Evolutionary conservation across 768 basidiomycete genomes (phyloP).

Genomic region (Xerocomus brunneocitrinus): DNA sequence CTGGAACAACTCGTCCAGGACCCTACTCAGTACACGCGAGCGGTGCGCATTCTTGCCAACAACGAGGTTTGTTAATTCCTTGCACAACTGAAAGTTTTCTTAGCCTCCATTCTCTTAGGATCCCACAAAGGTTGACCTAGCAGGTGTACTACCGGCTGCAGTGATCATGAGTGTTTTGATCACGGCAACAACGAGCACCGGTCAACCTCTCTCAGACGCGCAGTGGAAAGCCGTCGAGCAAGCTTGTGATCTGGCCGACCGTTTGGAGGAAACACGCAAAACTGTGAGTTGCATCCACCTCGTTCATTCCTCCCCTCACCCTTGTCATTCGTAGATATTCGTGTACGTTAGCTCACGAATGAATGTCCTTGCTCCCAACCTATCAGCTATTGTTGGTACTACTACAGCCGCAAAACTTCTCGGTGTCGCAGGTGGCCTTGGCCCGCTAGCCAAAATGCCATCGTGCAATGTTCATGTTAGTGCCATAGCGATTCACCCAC

Average conservation of each 20-base stretch:
- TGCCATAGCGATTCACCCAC: slow-evolving; percentile 4
- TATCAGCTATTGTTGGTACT: slow-evolving; percentile 97
- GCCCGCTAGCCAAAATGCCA: slow-evolving; percentile 89
- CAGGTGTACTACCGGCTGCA: slow-evolving; percentile 77
- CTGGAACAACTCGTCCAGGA: slow-evolving; percentile 93
- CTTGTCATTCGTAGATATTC: slow-evolving; percentile 68
- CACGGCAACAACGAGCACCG: slow-evolving; percentile 88
- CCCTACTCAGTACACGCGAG: slow-evolving; percentile 86
- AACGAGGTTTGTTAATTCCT: slow-evolving; percentile 47
- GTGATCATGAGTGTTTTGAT: slow-evolving; percentile 95
- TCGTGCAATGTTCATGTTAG: slow-evolving; percentile 91
- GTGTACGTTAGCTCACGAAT: slow-evolving; percentile 99
- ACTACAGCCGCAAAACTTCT: slow-evolving; percentile 97
- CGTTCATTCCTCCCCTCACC: slow-evolving; percentile 2
- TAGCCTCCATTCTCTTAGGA: slow-evolving; percentile 45
- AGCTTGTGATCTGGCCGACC: slow-evolving; percentile 86
- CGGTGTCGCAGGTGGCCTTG: slow-evolving; percentile 93
- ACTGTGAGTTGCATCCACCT: slow-evolving; percentile 44
- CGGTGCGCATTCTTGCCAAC: slow-evolving; percentile 86
- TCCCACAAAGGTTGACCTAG: slow-evolving; percentile 78
- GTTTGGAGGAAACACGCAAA: slow-evolving; percentile 84
- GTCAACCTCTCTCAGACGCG: slow-evolving; percentile 60
- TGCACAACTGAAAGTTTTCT: not conserved
- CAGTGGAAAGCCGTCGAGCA: slow-evolving; percentile 80
- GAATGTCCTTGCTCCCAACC: slow-evolving; percentile 96